Percentiles rank a stretch among this genome's conserved stretches.
Conservation (phyloP, 495 filamentous ascomycete genomes). For the Beverwykella pulmonaria region DNA sequence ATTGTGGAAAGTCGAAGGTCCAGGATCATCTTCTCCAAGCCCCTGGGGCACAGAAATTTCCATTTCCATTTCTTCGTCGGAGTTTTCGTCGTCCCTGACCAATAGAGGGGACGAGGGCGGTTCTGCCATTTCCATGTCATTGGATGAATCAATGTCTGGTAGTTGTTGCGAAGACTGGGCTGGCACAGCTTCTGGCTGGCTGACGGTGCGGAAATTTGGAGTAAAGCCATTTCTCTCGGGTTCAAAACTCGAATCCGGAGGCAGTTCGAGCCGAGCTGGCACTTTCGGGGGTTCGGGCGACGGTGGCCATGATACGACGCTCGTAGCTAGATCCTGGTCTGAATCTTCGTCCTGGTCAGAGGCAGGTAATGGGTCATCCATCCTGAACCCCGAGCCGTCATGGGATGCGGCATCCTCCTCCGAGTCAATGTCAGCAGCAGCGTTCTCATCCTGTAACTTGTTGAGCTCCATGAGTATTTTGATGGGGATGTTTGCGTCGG, state of each 20-base stretch:
- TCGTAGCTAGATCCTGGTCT: neutral
- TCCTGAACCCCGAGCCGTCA: neutral
- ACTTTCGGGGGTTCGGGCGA: neutral
- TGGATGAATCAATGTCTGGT: neutral
- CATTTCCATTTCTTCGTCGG: slow-evolving; percentile 26
- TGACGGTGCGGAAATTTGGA: too few relatives aligned
- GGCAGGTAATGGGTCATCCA: neutral
- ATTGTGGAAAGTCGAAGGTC: neutral
- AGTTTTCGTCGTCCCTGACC: neutral
- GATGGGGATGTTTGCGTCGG: slow-evolving; percentile 31
- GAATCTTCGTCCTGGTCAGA: neutral
- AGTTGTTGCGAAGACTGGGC: neutral
- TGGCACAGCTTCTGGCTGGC: neutral
- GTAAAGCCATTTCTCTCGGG: neutral
- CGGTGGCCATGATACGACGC: slow-evolving; percentile 6
- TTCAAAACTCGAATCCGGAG: slow-evolving; percentile 26
- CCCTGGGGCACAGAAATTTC: slow-evolving; percentile 24
- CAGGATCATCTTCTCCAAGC: slow-evolving; percentile 12
- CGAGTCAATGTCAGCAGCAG: neutral
- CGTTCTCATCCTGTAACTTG: neutral
- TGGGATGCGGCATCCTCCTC: neutral
- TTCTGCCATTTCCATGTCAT: neutral
- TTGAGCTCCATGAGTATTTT: slow-evolving; percentile 9
- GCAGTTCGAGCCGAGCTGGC: neutral
- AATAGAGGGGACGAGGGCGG: neutral